These are phyloP conservation scores for Lentinula boryana DNA, from an alignment of 768 basidiomycete species.

Conservation along the genomic window DNA sequence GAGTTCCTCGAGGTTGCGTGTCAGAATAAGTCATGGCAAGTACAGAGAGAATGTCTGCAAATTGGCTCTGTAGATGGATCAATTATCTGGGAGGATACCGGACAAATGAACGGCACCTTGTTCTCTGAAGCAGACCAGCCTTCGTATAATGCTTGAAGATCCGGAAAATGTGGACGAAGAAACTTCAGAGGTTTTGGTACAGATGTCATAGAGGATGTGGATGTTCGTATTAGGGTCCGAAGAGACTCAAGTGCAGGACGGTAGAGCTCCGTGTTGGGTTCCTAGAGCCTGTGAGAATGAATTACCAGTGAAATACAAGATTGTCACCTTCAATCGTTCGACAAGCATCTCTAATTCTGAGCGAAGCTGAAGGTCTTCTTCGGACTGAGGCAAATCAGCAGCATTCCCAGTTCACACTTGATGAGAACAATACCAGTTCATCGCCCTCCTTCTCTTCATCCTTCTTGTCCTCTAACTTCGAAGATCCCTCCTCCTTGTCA, in stretches of 20 bases:
- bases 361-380: slow-evolving; percentile 92
- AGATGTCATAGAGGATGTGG: slow-evolving; percentile 98
- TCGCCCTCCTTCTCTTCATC: slow-evolving; percentile 51
- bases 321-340: slow-evolving; percentile 77
- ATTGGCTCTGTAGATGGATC: slow-evolving; percentile 59
- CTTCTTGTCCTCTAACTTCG: slow-evolving; percentile 49
- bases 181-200: slow-evolving; percentile 99
- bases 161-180: slow-evolving; percentile 89
- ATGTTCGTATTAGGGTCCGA: slow-evolving; percentile 88
- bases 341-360: slow-evolving; percentile 96
- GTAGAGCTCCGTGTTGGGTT: slow-evolving; percentile 81
- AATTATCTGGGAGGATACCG: neutral
- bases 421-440: slow-evolving; percentile 63
- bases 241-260: slow-evolving; percentile 90
- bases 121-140: slow-evolving; percentile 74
- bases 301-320: slow-evolving; percentile 3
- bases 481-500: slow-evolving; percentile 50
- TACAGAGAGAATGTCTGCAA: slow-evolving; percentile 95
- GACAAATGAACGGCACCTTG: slow-evolving; percentile 43
- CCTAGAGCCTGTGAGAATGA: slow-evolving; percentile 43
- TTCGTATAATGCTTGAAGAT: slow-evolving; percentile 78
- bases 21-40: slow-evolving; percentile 99
- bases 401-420: neutral
- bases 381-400: slow-evolving; percentile 50
- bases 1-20: slow-evolving; percentile 92